Base-by-base conservation (phyloP, 768 basidiomycete genomes). In the Termitomyces heimii region DNA sequence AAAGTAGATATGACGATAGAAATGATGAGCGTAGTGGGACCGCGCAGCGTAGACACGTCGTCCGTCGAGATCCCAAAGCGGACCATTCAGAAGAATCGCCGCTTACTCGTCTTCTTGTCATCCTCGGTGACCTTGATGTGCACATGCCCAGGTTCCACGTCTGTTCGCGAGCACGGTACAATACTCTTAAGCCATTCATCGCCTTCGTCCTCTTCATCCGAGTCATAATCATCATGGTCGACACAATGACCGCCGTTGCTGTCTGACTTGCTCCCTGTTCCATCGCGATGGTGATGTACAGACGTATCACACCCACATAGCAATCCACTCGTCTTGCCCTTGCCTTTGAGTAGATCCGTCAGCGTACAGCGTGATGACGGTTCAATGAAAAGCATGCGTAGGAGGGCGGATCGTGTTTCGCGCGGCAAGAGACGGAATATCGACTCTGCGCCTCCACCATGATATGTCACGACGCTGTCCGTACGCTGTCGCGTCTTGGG, bases 351-450 rank as follows among this genome's bases (percentile, higher is more conserved):
- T 49, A 99, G 73, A 68, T 98, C 94, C 12, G 92, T 89, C 56
- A 99, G 82, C 29, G 97, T 98, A 69, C 94, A 96, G 40, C 97
- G 86, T 48, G 87, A 83, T 18, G 81, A 75, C 4, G 96, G 92
- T 67, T 98, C 96, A 48, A 98, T 83, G 64, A 84, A 87, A 63
- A 99, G 77, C 97, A 99, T 99, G 54, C 94, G 83, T 57, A 93
- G 89, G 58, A 99, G 80, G 14, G 90, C 92, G 7, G 87, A 81
- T 40, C 97, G 83, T 14, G 93, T 85, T 73, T 99, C 96, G 54
- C 97, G 87, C 2, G 97, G 97, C 24, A 99, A 80, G 10, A 98
- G 79, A 20, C 96, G 85, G 79, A 99, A 98, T 66, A 99, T 97
- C 8, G 93, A 94, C 69, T 98, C 96, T 28, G 92, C 86, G 20